These are phyloP conservation scores for Tricholoma matsutake DNA, from an alignment of 768 basidiomycete species.

Conservation along the genomic window DNA sequence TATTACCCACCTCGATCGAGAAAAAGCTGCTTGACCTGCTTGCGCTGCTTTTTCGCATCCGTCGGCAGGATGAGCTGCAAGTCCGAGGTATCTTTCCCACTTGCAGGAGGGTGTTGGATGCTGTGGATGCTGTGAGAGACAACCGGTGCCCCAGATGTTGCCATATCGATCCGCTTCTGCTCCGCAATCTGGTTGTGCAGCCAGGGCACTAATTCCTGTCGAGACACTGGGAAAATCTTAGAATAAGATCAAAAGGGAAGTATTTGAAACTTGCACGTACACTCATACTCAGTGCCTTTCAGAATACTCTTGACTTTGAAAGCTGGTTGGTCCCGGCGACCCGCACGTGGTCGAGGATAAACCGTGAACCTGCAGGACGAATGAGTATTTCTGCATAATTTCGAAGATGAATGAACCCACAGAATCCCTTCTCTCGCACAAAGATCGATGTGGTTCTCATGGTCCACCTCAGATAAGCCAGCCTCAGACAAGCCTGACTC, in stretches of 20 bases:
- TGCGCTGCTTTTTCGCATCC: constrained; percentile 73
- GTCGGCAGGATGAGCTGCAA: constrained; percentile 66
- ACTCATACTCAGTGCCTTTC: constrained; percentile 71
- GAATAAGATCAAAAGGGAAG: background rate
- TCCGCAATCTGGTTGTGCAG: constrained; percentile 76
- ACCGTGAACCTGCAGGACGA: constrained; percentile 35
- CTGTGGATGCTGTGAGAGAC: constrained; percentile 41
- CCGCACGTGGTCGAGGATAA: constrained; percentile 49
- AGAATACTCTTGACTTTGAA: constrained; percentile 85
- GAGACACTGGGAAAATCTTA: background rate
- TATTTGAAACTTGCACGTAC: constrained; percentile 33
- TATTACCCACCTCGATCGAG: constrained; percentile 56
- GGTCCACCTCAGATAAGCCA: constrained; percentile 57
- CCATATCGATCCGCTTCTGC: constrained; percentile 70
- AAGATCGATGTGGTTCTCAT: constrained; percentile 62
- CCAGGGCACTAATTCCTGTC: constrained; percentile 69
- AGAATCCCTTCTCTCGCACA: constrained; percentile 83
- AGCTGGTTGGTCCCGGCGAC: constrained; percentile 57
- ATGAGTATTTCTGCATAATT: background rate
- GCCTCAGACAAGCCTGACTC: constrained; percentile 63
- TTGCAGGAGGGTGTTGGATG: constrained; percentile 28
- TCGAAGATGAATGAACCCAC: constrained; percentile 38
- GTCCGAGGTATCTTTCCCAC: constrained; percentile 32
- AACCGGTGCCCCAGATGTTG: constrained; percentile 55
- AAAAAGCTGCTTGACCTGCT: constrained; percentile 66